Conservation (phyloP, 2,329 filamentous ascomycete genomes). For the Ophiocordyceps australis region DNA sequence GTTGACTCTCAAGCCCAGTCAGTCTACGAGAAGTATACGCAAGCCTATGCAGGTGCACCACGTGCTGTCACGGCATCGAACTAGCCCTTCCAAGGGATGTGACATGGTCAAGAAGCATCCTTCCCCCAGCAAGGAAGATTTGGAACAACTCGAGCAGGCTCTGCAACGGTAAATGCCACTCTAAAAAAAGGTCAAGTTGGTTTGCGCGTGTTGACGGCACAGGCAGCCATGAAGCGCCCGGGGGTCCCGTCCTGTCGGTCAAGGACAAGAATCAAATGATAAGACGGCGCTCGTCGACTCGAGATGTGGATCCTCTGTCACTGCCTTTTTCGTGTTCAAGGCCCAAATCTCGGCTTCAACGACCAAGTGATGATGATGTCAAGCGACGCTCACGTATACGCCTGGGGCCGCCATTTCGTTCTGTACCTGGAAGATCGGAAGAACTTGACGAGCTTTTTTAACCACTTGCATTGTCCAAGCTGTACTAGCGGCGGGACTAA, state of each 20-base stretch:
- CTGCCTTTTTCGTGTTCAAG: slow-evolving; percentile 1
- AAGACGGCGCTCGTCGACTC: slow-evolving; percentile 2
- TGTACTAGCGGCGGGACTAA: no score
- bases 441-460: slow-evolving; percentile 1
- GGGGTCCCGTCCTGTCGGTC: slow-evolving; percentile 4
- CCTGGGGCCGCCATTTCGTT: slow-evolving; percentile 1
- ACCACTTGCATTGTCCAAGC: no score
- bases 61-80: no score
- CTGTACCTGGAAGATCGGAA: neutral
- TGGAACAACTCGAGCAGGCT: slow-evolving; percentile 17
- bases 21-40: neutral
- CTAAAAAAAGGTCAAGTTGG: slow-evolving; percentile 6
- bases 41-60: no score
- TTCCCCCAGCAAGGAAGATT: slow-evolving; percentile 21
- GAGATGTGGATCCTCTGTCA: neutral
- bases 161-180: slow-evolving; percentile 13
- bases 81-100: slow-evolving; percentile 1
- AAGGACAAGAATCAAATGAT: slow-evolving; percentile 12
- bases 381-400: neutral
- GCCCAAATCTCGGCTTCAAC: neutral
- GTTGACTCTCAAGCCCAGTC: slow-evolving; percentile 1
- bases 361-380: neutral
- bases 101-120: slow-evolving; percentile 22
- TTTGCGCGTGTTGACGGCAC: slow-evolving; percentile 14
- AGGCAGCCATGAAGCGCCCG: slow-evolving; percentile 6